phyloP scores from a whole-genome alignment of 148 eudicot species.

The Chenopodium quinoa region DNA sequence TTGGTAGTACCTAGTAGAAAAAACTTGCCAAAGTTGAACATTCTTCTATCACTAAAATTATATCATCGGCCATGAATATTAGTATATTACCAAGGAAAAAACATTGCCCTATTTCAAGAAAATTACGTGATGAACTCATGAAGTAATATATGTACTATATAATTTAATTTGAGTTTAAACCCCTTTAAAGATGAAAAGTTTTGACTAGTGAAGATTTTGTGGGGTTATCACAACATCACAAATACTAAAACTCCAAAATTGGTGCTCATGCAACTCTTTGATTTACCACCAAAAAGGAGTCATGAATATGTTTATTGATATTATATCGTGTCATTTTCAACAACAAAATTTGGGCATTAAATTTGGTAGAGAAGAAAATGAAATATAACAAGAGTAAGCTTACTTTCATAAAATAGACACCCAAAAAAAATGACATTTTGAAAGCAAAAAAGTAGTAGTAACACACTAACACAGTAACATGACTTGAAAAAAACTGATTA shows the following conservation, averaged over 20 bases:
- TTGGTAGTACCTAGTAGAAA: too few relatives aligned
- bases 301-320: neutral
- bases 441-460: neutral
- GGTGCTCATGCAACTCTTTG: neutral
- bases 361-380: neutral
- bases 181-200: neutral
- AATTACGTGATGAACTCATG: too few relatives aligned
- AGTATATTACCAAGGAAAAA: too few relatives aligned
- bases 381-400: neutral
- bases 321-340: conserved; percentile 1
- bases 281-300: neutral
- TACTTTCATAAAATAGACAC: neutral
- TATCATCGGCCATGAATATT: too few relatives aligned
- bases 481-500: neutral
- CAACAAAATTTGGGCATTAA: neutral
- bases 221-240: neutral
- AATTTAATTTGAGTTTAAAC: neutral
- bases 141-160: too few relatives aligned
- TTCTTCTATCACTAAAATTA: too few relatives aligned
- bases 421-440: neutral
- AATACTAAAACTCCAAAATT: too few relatives aligned
- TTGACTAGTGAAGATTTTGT: neutral
- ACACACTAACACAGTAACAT: neutral
- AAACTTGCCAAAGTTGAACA: too few relatives aligned
- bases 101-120: too few relatives aligned